Evolutionary conservation across 176 grass and related monocot species (phyloP).

Genomic region (Avena insularis): DNA sequence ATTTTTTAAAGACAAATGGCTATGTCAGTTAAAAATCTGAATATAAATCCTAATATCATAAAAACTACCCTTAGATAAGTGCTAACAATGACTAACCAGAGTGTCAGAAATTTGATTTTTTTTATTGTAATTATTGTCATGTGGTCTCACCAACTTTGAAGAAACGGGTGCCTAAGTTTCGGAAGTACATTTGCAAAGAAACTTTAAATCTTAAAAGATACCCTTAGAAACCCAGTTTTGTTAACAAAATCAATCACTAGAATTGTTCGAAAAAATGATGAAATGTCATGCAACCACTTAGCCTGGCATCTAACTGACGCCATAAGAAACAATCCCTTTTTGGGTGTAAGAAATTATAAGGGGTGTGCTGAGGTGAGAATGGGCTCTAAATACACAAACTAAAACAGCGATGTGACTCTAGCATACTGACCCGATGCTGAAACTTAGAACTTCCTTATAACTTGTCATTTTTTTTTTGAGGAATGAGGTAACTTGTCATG

Average conservation of each 20-base stretch:
- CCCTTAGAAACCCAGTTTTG: background rate
- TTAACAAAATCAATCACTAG: background rate
- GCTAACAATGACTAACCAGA: background rate
- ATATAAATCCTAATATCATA: background rate
- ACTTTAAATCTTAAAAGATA: background rate
- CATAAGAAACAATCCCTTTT: background rate
- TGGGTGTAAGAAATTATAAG: background rate
- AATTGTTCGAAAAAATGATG: background rate
- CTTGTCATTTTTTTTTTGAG: slow-evolving; percentile 3
- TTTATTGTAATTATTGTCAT: background rate
- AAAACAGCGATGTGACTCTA: background rate
- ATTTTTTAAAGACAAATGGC: background rate
- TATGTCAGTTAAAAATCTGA: background rate
- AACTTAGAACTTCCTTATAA: background rate
- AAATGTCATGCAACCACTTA: background rate
- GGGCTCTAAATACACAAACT: background rate
- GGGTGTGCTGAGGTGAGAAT: background rate
- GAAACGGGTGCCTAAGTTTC: background rate
- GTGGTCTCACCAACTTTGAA: slow-evolving; percentile 4
- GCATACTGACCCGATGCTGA: background rate
- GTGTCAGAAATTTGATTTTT: background rate
- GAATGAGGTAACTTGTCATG: background rate
- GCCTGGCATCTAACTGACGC: background rate
- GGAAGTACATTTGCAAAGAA: slow-evolving; percentile 7
- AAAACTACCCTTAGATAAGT: background rate